A percentile compares a stretch with the other conserved stretches of the same genome.
Conservation (phyloP, 805 yeast genomes). For the Geotrichum ghanense region DNA sequence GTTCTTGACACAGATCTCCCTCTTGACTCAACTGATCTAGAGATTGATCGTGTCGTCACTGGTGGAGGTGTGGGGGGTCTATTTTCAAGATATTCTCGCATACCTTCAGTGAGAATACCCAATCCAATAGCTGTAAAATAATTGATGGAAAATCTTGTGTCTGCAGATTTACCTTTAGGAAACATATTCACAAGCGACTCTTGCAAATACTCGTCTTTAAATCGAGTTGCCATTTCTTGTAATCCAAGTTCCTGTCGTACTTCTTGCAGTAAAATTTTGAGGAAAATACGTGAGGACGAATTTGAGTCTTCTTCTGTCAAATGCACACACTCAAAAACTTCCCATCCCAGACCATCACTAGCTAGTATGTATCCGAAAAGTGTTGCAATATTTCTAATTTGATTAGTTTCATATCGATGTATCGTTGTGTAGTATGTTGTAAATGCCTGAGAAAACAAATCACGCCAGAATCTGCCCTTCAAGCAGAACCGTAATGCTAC, state of each 20-base stretch:
- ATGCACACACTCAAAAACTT: conserved; percentile 39
- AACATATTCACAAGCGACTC: conserved; percentile 48
- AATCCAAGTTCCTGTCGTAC: conserved; percentile 68
- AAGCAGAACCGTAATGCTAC: conserved; percentile 56
- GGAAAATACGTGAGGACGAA: conserved; percentile 66
- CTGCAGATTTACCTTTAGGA: conserved; percentile 34
- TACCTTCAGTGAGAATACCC: conserved; percentile 69
- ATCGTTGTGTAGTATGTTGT: conserved; percentile 41
- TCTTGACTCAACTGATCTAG: not conserved
- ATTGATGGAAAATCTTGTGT: conserved; percentile 63
- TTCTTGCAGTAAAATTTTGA: conserved; percentile 73
- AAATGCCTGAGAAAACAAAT: conserved; percentile 43
- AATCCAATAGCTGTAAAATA: conserved; percentile 88
- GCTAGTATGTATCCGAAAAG: conserved; percentile 81
- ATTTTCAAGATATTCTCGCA: conserved; percentile 44
- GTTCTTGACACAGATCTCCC: not conserved
- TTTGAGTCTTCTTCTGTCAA: conserved; percentile 64
- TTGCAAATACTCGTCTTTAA: conserved; percentile 41
- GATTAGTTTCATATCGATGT: conserved; percentile 60
- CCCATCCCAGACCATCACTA: conserved; percentile 56
- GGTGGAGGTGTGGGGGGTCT: conserved; percentile 12
- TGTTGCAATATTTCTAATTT: conserved; percentile 67
- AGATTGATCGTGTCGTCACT: not conserved
- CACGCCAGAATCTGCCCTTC: conserved; percentile 44
- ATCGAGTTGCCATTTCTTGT: conserved; percentile 34